phyloP scores from a whole-genome alignment of 192 early-diverging fungal species.

The Entomortierella beljakovae region DNA sequence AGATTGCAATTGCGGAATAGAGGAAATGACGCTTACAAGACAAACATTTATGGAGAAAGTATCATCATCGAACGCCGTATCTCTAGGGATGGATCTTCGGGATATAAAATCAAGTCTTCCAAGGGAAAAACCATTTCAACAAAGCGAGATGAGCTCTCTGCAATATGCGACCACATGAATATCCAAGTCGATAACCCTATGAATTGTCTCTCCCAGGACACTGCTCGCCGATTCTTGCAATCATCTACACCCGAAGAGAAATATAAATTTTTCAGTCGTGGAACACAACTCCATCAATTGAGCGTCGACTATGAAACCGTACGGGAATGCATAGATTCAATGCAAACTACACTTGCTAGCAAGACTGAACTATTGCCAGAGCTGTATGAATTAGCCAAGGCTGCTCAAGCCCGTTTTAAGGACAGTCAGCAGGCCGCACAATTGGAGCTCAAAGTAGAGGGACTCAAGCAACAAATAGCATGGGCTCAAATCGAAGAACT shows the following conservation, averaged over 20 bases:
- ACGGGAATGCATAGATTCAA: conserved; percentile 65
- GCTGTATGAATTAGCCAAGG: conserved; percentile 72
- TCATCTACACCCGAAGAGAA: conserved; percentile 86
- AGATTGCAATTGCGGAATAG: conserved; percentile 81
- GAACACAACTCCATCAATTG: conserved; percentile 87
- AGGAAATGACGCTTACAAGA: conserved; percentile 88
- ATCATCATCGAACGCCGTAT: conserved; percentile 90
- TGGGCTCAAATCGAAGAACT: conserved; percentile 79
- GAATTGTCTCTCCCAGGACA: conserved; percentile 93
- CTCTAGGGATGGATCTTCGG: conserved; percentile 64
- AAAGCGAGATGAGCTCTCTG: conserved; percentile 85
- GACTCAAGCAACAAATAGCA: conserved; percentile 75
- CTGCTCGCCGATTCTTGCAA: conserved; percentile 89
- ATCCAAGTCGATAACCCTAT: conserved; percentile 96
- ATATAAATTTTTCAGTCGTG: conserved; percentile 92
- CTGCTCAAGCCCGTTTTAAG: conserved; percentile 73
- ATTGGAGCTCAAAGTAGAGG: conserved; percentile 63
- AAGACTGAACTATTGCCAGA: conserved; percentile 79
- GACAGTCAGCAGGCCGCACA: conserved; percentile 73
- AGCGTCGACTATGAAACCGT: conserved; percentile 76
- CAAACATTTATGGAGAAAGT: conserved; percentile 80
- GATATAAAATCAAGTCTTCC: conserved; percentile 84
- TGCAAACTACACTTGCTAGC: conserved; percentile 62
- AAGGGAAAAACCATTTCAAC: conserved; percentile 74
- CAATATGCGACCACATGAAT: conserved; percentile 88